These are phyloP conservation scores for Protostelium mycophagum DNA, from an alignment of 78 protist species.

Conservation along the genomic window DNA sequence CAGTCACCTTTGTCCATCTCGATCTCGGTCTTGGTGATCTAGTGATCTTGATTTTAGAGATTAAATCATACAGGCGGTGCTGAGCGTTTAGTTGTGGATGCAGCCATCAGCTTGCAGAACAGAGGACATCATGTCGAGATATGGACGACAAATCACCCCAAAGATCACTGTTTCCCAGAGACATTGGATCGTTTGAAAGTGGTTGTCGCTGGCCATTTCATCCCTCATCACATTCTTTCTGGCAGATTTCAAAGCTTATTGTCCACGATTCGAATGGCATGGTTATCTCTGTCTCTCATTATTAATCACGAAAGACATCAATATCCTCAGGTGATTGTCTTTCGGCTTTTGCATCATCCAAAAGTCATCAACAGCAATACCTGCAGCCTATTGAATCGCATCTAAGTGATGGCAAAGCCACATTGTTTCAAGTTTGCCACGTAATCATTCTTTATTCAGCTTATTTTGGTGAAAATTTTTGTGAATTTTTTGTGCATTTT, in stretches of 20 bases:
- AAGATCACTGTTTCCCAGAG: slow-evolving; percentile 81
- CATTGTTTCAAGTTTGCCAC: too few relatives aligned
- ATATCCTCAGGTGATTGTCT: neutral
- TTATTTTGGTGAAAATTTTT: too few relatives aligned
- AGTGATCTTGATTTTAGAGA: neutral
- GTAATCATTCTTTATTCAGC: too few relatives aligned
- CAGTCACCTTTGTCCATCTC: neutral
- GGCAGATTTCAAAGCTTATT: slow-evolving; percentile 72
- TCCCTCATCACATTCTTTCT: slow-evolving; percentile 77
- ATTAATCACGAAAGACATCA: neutral
- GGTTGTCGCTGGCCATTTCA: slow-evolving; percentile 66
- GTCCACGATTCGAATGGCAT: slow-evolving; percentile 78
- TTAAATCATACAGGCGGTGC: slow-evolving; percentile 87
- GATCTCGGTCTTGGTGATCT: neutral
- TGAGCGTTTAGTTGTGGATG: slow-evolving; percentile 94
- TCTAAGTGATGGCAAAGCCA: too few relatives aligned
- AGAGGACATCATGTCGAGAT: slow-evolving; percentile 75
- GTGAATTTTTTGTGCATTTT: too few relatives aligned
- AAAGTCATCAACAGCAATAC: too few relatives aligned
- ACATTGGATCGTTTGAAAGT: slow-evolving; percentile 76
- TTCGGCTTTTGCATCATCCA: neutral
- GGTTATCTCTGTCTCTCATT: slow-evolving; percentile 47
- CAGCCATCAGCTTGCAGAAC: slow-evolving; percentile 75
- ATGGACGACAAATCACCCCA: slow-evolving; percentile 85
- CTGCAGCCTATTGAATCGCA: too few relatives aligned